A percentile compares a stretch with the other conserved stretches of the same genome.
Conservation (phyloP, 2,329 filamentous ascomycete species). For the Nothophaeocryptopus gaeumannii region DNA sequence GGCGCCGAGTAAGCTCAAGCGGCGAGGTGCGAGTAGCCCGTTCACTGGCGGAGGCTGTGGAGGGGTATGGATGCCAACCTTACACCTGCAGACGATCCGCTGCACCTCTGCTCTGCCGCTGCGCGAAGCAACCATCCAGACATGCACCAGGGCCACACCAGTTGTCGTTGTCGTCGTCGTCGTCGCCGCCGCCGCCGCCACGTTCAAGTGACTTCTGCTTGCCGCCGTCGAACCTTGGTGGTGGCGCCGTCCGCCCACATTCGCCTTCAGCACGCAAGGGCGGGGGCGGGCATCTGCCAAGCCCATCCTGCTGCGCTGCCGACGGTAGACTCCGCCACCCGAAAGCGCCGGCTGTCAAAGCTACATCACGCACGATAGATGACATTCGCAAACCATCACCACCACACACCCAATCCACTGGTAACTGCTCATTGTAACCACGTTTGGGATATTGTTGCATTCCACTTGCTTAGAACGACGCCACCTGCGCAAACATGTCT, state of each 20-base stretch:
- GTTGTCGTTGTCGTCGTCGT: background rate
- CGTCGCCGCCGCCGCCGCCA: background rate
- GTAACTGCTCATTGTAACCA: background rate
- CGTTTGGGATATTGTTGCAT: constrained; percentile 4
- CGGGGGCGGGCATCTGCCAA: too few species aligned
- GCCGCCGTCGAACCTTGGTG: too few species aligned
- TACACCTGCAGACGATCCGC: constrained; percentile 7
- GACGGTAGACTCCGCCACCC: background rate
- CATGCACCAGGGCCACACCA: background rate
- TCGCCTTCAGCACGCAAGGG: too few species aligned
- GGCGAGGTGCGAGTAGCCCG: background rate
- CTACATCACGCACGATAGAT: too few species aligned
- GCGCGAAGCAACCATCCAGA: background rate
- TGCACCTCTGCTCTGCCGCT: constrained; percentile 1
- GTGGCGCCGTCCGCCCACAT: too few species aligned
- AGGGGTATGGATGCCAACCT: background rate
- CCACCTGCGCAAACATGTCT: constrained; percentile 32
- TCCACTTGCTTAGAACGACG: background rate
- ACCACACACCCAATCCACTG: background rate
- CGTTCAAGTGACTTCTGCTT: too few species aligned
- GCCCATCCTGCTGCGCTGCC: background rate
- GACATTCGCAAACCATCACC: too few species aligned
- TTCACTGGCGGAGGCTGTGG: constrained; percentile 1
- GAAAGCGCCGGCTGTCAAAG: too few species aligned
- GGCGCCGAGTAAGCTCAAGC: background rate